Base-by-base conservation (phyloP, 768 basidiomycete species). In the Mycena galericulata region DNA sequence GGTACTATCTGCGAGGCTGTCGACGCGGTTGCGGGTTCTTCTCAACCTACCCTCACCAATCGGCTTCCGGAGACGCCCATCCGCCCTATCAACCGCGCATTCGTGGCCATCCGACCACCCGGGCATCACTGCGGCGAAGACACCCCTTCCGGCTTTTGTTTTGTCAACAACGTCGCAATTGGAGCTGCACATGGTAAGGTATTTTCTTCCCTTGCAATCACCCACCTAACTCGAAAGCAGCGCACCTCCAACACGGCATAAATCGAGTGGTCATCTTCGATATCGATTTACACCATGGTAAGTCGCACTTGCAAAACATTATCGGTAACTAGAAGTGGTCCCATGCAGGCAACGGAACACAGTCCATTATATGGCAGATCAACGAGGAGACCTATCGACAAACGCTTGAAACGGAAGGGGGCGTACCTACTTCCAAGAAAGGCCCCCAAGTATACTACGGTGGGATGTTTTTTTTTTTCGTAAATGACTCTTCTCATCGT, bases 101-200 rank as follows among this genome's bases (percentile, higher is more conserved):
- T 98, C 77, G 95, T 94, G 12, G 91, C 90, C 0, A 86, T 98
- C 22, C 82, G 97, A 55, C 97, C 96, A 0, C 97, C 97, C 0
- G 97, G 97, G 2, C 96, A 98, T 82, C 96, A 98, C 73, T 97
- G 96, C 74, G 94, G 94, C 2, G 95, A 96, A 78, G 89, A 96
- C 66, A 88, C 88, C 0, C 97, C 97, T 0, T 91, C 89, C 12
- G 97, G 97, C 0, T 99, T 98, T 77, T 98, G 97, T 78, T 98
- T 97, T 72, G 87, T 98, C 32, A 98, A 98, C 71, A 99, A 99
- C 74, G 93, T 98, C 0, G 91, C 92, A 0, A 86, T 98, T 4
- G 96, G 86, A 0, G 96, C 96, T 34, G 95, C 95, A 17, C 95
- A 98, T 75, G 97, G 96, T 96, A 72, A 43, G 84, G 4, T 15